Evolutionary conservation across 2,329 filamentous ascomycete genomes (phyloP).

Genomic region (Geosmithia putterillii): DNA sequence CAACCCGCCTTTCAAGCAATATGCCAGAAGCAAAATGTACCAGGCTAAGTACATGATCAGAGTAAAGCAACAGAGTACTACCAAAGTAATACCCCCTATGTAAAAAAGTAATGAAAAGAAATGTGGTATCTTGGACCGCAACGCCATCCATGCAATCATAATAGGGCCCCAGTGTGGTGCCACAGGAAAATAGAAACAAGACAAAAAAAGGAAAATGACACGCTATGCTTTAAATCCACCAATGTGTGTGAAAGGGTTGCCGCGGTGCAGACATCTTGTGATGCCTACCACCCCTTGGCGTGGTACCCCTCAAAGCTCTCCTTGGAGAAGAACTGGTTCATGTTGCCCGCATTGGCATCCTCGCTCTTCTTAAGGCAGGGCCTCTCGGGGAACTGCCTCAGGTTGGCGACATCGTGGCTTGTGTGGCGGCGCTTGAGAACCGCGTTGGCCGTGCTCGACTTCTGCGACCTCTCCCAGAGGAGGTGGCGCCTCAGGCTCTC

Average conservation of each 20-base stretch:
- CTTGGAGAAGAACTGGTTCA: constrained; percentile 77
- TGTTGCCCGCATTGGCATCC: constrained; percentile 58
- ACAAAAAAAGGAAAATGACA: not conserved
- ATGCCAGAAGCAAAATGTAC: not conserved
- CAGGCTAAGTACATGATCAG: too few species aligned
- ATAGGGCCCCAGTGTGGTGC: not conserved
- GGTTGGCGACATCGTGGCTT: constrained; percentile 78
- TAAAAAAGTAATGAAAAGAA: not conserved
- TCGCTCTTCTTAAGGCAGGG: constrained; percentile 45
- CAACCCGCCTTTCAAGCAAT: too few species aligned
- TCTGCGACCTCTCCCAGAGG: constrained; percentile 90
- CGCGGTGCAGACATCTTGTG: too few species aligned
- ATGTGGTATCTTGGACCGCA: not conserved
- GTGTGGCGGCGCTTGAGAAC: constrained; percentile 85
- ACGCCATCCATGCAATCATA: not conserved
- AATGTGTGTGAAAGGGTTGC: too few species aligned
- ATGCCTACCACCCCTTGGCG: constrained; percentile 31
- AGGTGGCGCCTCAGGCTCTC: constrained; percentile 86
- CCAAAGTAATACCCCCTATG: too few species aligned
- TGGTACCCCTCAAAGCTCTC: constrained; percentile 46
- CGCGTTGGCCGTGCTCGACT: constrained; percentile 77
- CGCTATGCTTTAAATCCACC: not conserved
- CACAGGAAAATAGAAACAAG: not conserved
- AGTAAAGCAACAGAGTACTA: too few species aligned
- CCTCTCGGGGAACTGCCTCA: constrained; percentile 68